Percentiles rank a stretch among this genome's conserved stretches.
phyloP scores from a whole-genome alignment of 192 early-diverging fungal species.

The Helicostylum pulchrum region DNA sequence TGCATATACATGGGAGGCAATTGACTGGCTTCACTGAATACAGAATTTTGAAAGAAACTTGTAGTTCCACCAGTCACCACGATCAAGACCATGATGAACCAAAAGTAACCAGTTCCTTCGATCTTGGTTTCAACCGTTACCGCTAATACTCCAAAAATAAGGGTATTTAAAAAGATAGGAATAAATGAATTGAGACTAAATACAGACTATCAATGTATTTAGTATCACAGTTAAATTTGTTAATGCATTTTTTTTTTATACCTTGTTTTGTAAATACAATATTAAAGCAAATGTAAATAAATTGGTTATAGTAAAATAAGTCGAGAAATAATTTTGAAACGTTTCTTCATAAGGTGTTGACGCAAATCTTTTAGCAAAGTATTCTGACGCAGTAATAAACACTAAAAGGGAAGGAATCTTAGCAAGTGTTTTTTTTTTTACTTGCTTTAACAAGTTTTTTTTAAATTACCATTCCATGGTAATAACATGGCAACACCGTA shows the following conservation, averaged over 20 bases:
- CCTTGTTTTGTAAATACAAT: slow-evolving; percentile 49
- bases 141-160: slow-evolving; percentile 47
- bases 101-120: slow-evolving; percentile 59
- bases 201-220: not conserved
- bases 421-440: not conserved
- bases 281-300: slow-evolving; percentile 51
- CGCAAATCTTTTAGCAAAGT: slow-evolving; percentile 61
- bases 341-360: slow-evolving; percentile 56
- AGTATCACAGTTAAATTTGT: not conserved
- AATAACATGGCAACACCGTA: slow-evolving; percentile 76
- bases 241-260: slow-evolving; percentile 14
- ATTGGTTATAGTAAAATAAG: slow-evolving; percentile 60
- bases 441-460: not conserved
- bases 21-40: slow-evolving; percentile 68
- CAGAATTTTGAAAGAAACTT: slow-evolving; percentile 60
- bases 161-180: slow-evolving; percentile 52
- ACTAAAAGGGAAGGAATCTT: slow-evolving; percentile 27
- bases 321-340: slow-evolving; percentile 79
- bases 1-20: slow-evolving; percentile 68
- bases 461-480: slow-evolving; percentile 67
- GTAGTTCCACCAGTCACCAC: slow-evolving; percentile 55
- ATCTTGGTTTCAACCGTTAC: slow-evolving; percentile 47
- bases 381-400: slow-evolving; percentile 77
- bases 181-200: slow-evolving; percentile 10
- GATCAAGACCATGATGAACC: slow-evolving; percentile 56